Conservation (phyloP, 2,329 filamentous ascomycete genomes). For the Daldinia eschscholtzii region DNA sequence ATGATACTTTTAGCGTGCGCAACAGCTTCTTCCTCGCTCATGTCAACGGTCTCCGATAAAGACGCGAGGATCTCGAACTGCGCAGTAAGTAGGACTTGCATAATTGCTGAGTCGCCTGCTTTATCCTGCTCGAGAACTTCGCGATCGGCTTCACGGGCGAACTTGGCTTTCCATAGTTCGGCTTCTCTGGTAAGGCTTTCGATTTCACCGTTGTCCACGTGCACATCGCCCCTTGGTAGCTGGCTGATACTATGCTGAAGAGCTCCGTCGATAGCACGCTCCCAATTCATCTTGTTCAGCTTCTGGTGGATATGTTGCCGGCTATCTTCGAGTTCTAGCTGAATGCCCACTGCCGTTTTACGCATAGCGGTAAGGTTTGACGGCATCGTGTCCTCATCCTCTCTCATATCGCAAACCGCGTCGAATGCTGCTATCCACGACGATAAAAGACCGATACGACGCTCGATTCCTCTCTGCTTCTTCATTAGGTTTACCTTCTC, state of each 20-base stretch:
- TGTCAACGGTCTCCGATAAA: slow-evolving; percentile 81
- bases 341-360: slow-evolving; percentile 88
- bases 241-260: slow-evolving; percentile 87
- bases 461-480: slow-evolving; percentile 83
- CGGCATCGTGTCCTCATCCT: slow-evolving; percentile 76
- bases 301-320: slow-evolving; percentile 91
- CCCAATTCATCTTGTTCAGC: slow-evolving; percentile 85
- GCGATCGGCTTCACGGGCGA: slow-evolving; percentile 81
- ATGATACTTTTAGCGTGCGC: slow-evolving; percentile 83
- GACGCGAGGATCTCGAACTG: slow-evolving; percentile 93
- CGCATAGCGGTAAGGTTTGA: slow-evolving; percentile 79
- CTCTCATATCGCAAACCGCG: slow-evolving; percentile 77
- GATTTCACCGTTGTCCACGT: slow-evolving; percentile 74
- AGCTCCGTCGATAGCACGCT: slow-evolving; percentile 86
- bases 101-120: slow-evolving; percentile 78
- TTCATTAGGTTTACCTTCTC: slow-evolving; percentile 85
- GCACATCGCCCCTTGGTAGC: slow-evolving; percentile 76
- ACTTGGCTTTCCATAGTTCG: slow-evolving; percentile 85
- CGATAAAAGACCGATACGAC: slow-evolving; percentile 86
- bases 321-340: slow-evolving; percentile 89
- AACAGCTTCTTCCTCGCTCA: slow-evolving; percentile 87
- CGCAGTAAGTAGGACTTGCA: slow-evolving; percentile 87
- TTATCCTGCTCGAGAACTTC: slow-evolving; percentile 88
- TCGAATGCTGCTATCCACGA: slow-evolving; percentile 96
- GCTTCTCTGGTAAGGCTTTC: slow-evolving; percentile 82